These are phyloP conservation scores for Penicillium sp. DNA, from an alignment of 2,329 filamentous ascomycete species.

Conservation along the genomic window DNA sequence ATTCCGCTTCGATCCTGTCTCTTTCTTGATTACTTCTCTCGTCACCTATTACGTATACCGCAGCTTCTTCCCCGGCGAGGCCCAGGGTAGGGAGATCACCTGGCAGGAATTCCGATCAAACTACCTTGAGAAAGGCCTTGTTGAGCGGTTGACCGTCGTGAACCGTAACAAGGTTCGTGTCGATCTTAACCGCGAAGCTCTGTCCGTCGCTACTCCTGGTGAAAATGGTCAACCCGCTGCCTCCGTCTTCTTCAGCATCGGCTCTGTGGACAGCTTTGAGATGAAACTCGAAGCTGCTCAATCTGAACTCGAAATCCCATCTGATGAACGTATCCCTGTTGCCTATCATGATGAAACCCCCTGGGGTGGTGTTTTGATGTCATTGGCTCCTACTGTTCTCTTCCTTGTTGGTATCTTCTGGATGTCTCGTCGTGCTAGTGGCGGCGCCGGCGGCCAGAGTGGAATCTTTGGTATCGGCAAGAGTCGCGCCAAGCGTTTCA, in stretches of 20 bases:
- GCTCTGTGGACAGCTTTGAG: slow-evolving; percentile 92
- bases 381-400: slow-evolving; percentile 84
- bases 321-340: slow-evolving; percentile 86
- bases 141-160: slow-evolving; percentile 85
- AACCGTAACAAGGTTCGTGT: slow-evolving; percentile 77
- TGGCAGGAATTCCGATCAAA: slow-evolving; percentile 96
- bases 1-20: slow-evolving; percentile 57
- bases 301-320: slow-evolving; percentile 80
- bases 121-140: slow-evolving; percentile 92
- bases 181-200: slow-evolving; percentile 72
- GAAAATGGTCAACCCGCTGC: slow-evolving; percentile 70
- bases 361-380: slow-evolving; percentile 70
- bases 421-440: slow-evolving; percentile 73
- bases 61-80: slow-evolving; percentile 66
- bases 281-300: slow-evolving; percentile 85
- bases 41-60: slow-evolving; percentile 65
- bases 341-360: slow-evolving; percentile 78
- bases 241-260: slow-evolving; percentile 92
- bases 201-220: slow-evolving; percentile 61
- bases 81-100: slow-evolving; percentile 75
- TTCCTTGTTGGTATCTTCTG: slow-evolving; percentile 82
- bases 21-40: slow-evolving; percentile 59
- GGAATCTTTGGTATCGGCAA: slow-evolving; percentile 96
- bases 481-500: slow-evolving; percentile 95
- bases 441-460: slow-evolving; percentile 64